These are phyloP conservation scores for Sarocladium brachiariae DNA, from an alignment of 2,329 filamentous ascomycete species.

Conservation along the genomic window DNA sequence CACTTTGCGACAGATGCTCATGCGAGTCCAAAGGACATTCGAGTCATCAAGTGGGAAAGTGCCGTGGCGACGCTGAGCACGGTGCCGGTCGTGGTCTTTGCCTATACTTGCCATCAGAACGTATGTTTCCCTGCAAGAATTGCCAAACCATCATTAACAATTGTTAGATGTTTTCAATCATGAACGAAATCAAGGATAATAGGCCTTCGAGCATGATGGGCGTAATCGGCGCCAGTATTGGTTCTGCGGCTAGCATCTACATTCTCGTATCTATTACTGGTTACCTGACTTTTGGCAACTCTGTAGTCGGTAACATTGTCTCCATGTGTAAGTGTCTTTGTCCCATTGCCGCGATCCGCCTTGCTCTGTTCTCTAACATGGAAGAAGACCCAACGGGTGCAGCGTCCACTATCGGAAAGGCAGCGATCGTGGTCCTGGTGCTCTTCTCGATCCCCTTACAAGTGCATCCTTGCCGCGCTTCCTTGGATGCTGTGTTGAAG, in stretches of 20 bases:
- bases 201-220: constrained; percentile 66
- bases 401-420: constrained; percentile 85
- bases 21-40: constrained; percentile 65
- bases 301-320: constrained; percentile 86
- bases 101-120: constrained; percentile 99
- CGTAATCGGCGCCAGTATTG: constrained; percentile 79
- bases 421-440: constrained; percentile 91
- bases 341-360: neutral
- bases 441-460: constrained; percentile 96
- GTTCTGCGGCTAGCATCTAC: constrained; percentile 80
- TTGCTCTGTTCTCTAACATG: neutral
- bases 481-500: constrained; percentile 84
- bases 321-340: constrained; percentile 65
- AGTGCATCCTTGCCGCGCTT: constrained; percentile 93
- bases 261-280: constrained; percentile 89
- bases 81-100: constrained; percentile 93
- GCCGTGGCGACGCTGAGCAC: constrained; percentile 73
- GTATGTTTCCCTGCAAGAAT: constrained; percentile 38
- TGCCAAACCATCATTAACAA: constrained; percentile 17
- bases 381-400: constrained; percentile 39
- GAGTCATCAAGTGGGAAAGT: constrained; percentile 72
- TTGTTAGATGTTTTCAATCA: constrained; percentile 88
- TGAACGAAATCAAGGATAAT: constrained; percentile 89
- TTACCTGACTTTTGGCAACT: constrained; percentile 90
- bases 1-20: constrained; percentile 81